Percentiles rank a stretch among this genome's conserved stretches.
phyloP scores from a whole-genome alignment of 495 filamentous ascomycete species.

The Penicillium manginii region DNA sequence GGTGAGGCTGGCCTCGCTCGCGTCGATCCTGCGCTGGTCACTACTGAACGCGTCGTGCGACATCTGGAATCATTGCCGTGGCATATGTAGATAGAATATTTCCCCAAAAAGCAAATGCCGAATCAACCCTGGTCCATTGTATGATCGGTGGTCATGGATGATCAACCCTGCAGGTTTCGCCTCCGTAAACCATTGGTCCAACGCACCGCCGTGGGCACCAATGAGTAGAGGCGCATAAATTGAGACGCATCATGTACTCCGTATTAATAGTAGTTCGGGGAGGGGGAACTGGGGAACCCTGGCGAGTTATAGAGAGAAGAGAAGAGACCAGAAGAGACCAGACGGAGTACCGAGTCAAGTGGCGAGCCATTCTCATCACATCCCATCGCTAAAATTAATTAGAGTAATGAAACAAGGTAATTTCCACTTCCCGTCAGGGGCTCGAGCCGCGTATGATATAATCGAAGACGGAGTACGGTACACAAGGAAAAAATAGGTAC shows the following conservation, averaged over 20 bases:
- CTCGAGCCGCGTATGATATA: too few relatives aligned
- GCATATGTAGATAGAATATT: constrained; percentile 20
- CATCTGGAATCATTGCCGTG: constrained; percentile 49
- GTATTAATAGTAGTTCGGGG: not conserved
- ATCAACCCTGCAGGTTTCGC: not conserved
- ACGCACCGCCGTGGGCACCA: constrained; percentile 10
- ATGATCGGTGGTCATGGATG: not conserved
- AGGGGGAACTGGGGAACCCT: not conserved
- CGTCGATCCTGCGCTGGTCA: constrained; percentile 72
- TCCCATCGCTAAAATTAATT: too few relatives aligned
- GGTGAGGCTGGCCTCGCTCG: constrained; percentile 61
- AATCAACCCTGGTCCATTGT: not conserved
- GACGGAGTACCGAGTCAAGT: too few relatives aligned
- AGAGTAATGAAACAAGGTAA: too few relatives aligned
- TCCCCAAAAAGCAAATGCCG: not conserved
- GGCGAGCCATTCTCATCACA: too few relatives aligned
- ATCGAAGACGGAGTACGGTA: too few relatives aligned
- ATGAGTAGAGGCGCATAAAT: constrained; percentile 6
- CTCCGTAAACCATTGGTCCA: constrained; percentile 6
- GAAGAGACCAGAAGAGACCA: too few relatives aligned
- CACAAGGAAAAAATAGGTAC: not conserved
- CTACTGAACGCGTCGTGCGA: constrained; percentile 53
- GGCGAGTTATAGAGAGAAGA: too few relatives aligned
- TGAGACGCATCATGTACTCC: not conserved
- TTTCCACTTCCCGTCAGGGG: too few relatives aligned